phyloP scores from a whole-genome alignment of 371 early-diverging fungal species.

The Apophysomyces variabilis region DNA sequence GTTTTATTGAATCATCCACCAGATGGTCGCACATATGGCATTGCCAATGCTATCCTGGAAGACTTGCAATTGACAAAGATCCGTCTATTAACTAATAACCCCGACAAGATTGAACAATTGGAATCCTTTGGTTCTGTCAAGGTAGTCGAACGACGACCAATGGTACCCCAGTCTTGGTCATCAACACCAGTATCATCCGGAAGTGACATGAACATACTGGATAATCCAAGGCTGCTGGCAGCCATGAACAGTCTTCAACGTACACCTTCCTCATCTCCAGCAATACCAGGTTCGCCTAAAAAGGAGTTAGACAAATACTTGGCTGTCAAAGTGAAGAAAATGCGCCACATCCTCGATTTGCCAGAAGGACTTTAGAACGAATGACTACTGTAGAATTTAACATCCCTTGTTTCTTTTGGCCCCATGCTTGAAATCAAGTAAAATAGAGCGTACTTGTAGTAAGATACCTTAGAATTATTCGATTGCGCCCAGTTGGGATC shows the following conservation, averaged over 20 bases:
- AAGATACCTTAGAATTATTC: too few species aligned
- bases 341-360: conserved; percentile 87
- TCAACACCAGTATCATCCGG: conserved; percentile 29
- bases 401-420: too few species aligned
- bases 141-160: conserved; percentile 83
- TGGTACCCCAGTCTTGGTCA: conserved; percentile 87
- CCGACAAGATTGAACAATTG: conserved; percentile 88
- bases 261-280: conserved; percentile 36
- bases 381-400: too few species aligned
- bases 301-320: conserved; percentile 83
- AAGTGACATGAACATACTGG: conserved; percentile 21
- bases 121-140: conserved; percentile 68
- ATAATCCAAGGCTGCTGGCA: conserved; percentile 20
- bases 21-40: conserved; percentile 90
- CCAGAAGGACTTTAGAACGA: conserved; percentile 40
- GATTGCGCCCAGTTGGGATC: too few species aligned
- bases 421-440: too few species aligned
- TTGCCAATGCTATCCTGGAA: conserved; percentile 88
- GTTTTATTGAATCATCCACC: conserved; percentile 87
- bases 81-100: conserved; percentile 93
- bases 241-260: conserved; percentile 18
- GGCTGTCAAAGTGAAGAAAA: conserved; percentile 81
- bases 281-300: conserved; percentile 24
- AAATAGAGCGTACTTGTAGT: too few species aligned
- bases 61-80: conserved; percentile 75